phyloP scores from a whole-genome alignment of 75 land plant species.

The Gnetum montanum region DNA sequence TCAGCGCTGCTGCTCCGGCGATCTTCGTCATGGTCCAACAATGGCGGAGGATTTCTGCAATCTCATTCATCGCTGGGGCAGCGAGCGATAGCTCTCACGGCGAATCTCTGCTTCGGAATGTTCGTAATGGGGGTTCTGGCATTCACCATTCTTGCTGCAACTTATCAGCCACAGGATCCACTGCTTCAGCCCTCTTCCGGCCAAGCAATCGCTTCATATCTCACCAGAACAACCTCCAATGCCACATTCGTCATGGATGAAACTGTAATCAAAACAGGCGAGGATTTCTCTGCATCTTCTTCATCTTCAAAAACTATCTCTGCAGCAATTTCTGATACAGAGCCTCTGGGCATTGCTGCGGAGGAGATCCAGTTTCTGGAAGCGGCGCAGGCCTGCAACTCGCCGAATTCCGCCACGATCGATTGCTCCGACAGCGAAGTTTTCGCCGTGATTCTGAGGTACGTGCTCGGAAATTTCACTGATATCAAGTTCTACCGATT shows the following conservation, averaged over 20 bases:
- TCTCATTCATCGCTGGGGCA: no score
- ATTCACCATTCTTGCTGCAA: slow-evolving; percentile 79
- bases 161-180: slow-evolving; percentile 81
- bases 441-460: slow-evolving; percentile 45
- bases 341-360: slow-evolving; percentile 14
- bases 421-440: slow-evolving; percentile 64
- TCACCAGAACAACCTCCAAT: slow-evolving; percentile 51
- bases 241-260: slow-evolving; percentile 65
- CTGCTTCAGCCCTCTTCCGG: slow-evolving; percentile 43
- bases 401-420: not conserved
- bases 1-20: no score
- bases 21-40: no score
- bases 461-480: slow-evolving; percentile 44
- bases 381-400: not conserved
- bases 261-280: slow-evolving; percentile 60
- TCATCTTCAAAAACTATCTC: not conserved
- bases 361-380: slow-evolving; percentile 17
- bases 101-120: slow-evolving; percentile 56
- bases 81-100: slow-evolving; percentile 26
- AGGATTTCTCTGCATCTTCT: slow-evolving; percentile 27
- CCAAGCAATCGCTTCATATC: slow-evolving; percentile 37
- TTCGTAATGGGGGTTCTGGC: slow-evolving; percentile 71
- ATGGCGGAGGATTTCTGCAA: no score
- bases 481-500: slow-evolving; percentile 66
- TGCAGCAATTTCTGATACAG: no score